Evolutionary conservation across 768 basidiomycete species (phyloP), one percentile per base, ranked within the genome.

Genomic region (Boletus sensibilis): DNA sequence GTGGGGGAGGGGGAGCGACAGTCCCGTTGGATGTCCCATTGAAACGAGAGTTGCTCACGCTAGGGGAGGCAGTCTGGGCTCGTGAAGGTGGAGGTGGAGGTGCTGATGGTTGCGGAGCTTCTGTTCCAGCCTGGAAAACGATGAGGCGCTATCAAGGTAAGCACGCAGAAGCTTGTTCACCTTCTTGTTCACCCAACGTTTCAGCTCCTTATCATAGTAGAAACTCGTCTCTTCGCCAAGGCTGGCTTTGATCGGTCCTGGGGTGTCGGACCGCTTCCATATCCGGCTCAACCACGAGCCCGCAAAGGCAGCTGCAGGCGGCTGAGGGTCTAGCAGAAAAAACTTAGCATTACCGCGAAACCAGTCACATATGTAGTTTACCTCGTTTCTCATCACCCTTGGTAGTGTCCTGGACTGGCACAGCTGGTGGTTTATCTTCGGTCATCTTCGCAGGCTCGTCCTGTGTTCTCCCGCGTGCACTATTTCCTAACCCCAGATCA

Each of bases 111-210:
- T 85, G 81, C 12, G 80, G 67, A n/a, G 75, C 64, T 57, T 82
- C 84, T 16, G 74, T 68, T 38, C 82, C 84, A 57, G 74, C 81
- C 90, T 92, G 43, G 8, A 45, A 21, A 33, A 52, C 18, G 1
- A 62, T 56, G 21, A 48, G 60, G 16, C 20, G 29, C 39, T 8
- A 38, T 41, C 34, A 5, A 31, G 2, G n/a, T 23, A 33, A 35
- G 23, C 39, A 44, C 10, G 20, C 43, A 48, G 29, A 27, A 54
- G 49, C 21, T 10, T 7, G 59, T 74, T 69, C 57, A 92, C 94
- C 76, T 89, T 94, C 74, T 90, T 95, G 71, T 97, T 94, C 27
- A 99, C 87, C 97, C 97, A 99, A 59, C 89, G 84, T 70, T 95
- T 94, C 57, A 88, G 80, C n/a, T 97, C 94, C 64, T 90, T 87